Percentiles rank a stretch among this genome's conserved stretches.
phyloP scores from a whole-genome alignment of 2,329 filamentous ascomycete species.

The Pyrenochaeta sp. region DNA sequence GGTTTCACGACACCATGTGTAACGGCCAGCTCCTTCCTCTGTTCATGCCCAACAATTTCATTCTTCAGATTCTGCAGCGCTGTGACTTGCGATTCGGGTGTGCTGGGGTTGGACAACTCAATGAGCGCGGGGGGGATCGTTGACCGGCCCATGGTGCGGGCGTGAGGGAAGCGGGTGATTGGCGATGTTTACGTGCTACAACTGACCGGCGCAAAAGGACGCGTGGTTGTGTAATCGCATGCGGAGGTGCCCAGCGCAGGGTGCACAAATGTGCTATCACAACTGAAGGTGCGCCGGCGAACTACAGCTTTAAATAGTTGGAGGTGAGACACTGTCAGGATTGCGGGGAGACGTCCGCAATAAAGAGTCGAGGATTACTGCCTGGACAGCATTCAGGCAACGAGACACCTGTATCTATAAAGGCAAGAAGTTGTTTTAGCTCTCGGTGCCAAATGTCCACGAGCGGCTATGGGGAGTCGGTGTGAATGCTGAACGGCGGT shows the following conservation, averaged over 20 bases:
- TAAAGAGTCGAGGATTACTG: conserved; percentile 10
- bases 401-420: not conserved
- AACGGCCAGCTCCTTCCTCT: conserved; percentile 84
- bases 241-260: conserved; percentile 7
- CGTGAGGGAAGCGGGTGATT: conserved; percentile 9
- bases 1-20: conserved; percentile 72
- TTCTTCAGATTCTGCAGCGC: conserved; percentile 83
- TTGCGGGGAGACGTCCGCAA: conserved; percentile 26
- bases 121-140: conserved; percentile 46
- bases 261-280: conserved; percentile 10
- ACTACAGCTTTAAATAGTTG: conserved; percentile 1
- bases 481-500: conserved; percentile 9
- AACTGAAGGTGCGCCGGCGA: conserved; percentile 3
- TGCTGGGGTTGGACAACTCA: conserved; percentile 50
- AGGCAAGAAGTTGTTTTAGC: not conserved
- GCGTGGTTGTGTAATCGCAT: conserved; percentile 11
- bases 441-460: not conserved
- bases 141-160: conserved; percentile 45
- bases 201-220: conserved; percentile 13
- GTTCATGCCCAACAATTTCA: conserved; percentile 84
- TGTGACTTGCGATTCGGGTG: conserved; percentile 53
- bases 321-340: conserved; percentile 5
- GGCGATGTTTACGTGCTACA: conserved; percentile 16
- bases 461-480: not conserved
- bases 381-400: not conserved